phyloP scores from a whole-genome alignment of 129 eudicot species.

The Apium graveolens region DNA sequence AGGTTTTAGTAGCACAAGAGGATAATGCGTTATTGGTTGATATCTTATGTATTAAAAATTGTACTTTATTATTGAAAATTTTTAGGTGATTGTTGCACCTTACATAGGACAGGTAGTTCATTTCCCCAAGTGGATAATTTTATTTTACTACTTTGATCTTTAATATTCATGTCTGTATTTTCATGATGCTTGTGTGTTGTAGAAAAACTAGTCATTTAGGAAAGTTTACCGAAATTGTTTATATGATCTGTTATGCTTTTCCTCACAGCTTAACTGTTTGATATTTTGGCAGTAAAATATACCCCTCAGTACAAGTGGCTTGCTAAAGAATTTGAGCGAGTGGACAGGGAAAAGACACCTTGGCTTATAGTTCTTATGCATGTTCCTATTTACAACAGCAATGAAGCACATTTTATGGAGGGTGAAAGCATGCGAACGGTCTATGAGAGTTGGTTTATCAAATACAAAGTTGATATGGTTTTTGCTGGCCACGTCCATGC shows the following conservation, averaged over 20 bases:
- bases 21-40: not conserved
- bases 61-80: not conserved
- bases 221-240: not conserved
- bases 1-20: not conserved
- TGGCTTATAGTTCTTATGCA: conserved; percentile 94
- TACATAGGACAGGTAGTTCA: not conserved
- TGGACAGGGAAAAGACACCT: conserved; percentile 81
- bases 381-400: conserved; percentile 69
- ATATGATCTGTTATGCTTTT: not conserved
- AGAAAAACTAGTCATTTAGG: not conserved
- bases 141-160: not conserved
- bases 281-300: conserved; percentile 55
- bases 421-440: conserved; percentile 87
- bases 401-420: conserved; percentile 78
- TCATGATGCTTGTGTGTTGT: not conserved
- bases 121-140: not conserved
- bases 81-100: not conserved
- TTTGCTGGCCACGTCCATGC: conserved; percentile 96
- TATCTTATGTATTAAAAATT: not conserved
- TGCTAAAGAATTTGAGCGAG: conserved; percentile 49
- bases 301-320: conserved; percentile 89
- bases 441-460: conserved; percentile 67
- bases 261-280: not conserved
- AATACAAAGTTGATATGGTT: conserved; percentile 69
- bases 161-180: not conserved